A percentile compares a stretch with the other conserved stretches of the same genome.
phyloP scores from a whole-genome alignment of 768 basidiomycete genomes.

The Saitozyma sp. region DNA sequence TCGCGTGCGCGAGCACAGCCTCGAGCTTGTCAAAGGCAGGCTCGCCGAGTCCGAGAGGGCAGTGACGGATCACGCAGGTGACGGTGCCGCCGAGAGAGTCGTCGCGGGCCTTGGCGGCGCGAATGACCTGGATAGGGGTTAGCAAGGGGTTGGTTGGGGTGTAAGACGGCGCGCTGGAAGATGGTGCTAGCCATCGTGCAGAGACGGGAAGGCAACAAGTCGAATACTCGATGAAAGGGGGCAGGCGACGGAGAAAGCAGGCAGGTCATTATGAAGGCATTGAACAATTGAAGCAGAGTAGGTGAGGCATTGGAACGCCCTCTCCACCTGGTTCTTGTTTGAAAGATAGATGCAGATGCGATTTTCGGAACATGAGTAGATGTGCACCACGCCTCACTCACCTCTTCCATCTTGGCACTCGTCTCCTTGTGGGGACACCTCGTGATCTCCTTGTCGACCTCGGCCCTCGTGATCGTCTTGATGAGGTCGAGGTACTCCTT shows the following conservation, averaged over 20 bases:
- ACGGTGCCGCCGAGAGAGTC: conserved; percentile 99
- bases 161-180: not conserved
- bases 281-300: no score
- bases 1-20: conserved; percentile 90
- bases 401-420: conserved; percentile 85
- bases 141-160: not conserved
- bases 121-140: conserved; percentile 67
- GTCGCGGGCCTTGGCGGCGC: conserved; percentile 81
- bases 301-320: no score
- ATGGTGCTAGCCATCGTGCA: not conserved
- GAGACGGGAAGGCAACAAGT: not conserved
- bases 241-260: not conserved
- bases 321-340: no score
- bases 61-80: conserved; percentile 89
- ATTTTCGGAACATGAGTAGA: not conserved
- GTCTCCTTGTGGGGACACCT: conserved; percentile 90
- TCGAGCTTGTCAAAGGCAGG: conserved; percentile 99
- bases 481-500: conserved; percentile 81
- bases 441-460: conserved; percentile 82
- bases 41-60: conserved; percentile 89
- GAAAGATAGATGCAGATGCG: no score
- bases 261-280: not conserved
- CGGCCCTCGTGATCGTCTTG: conserved; percentile 72
- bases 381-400: conserved; percentile 46
- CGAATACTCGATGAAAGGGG: not conserved